Conservation (phyloP, 1,284 basidiomycete genomes). For the Apiotrichum gamsii region DNA sequence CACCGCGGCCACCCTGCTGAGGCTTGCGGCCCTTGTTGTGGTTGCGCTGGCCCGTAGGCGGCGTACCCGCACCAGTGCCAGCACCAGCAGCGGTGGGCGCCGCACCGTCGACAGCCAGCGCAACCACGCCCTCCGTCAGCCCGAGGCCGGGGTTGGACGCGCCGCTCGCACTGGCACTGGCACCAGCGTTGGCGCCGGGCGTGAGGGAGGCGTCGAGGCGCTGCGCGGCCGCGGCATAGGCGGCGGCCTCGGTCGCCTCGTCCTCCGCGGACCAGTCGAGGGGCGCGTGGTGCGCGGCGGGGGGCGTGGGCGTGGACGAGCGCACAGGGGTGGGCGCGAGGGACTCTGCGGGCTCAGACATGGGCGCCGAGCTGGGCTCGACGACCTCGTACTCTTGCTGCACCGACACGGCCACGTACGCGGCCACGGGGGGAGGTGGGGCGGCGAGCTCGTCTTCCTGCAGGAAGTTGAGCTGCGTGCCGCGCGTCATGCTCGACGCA, state of each 20-base stretch:
- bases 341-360: slow-evolving; percentile 6
- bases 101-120: neutral
- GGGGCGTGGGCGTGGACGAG: neutral
- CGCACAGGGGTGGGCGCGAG: neutral
- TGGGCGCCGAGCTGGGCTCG: slow-evolving; percentile 6
- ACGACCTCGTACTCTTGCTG: slow-evolving; percentile 24
- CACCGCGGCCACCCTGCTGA: neutral
- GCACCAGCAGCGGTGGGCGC: neutral
- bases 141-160: neutral
- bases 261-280: slow-evolving; percentile 32
- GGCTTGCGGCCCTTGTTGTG: neutral
- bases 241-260: slow-evolving; percentile 14
- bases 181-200: neutral
- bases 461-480: slow-evolving; percentile 36
- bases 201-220: neutral
- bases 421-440: too few relatives aligned
- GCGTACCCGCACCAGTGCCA: neutral
- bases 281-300: neutral
- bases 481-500: neutral
- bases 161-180: too few relatives aligned
- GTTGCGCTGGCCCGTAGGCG: neutral
- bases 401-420: too few relatives aligned
- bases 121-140: neutral
- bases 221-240: slow-evolving; percentile 3
- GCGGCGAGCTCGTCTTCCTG: slow-evolving; percentile 42